These are phyloP conservation scores for Tolypocladium amazonense DNA, from an alignment of 2,329 filamentous ascomycete species.

Conservation along the genomic window DNA sequence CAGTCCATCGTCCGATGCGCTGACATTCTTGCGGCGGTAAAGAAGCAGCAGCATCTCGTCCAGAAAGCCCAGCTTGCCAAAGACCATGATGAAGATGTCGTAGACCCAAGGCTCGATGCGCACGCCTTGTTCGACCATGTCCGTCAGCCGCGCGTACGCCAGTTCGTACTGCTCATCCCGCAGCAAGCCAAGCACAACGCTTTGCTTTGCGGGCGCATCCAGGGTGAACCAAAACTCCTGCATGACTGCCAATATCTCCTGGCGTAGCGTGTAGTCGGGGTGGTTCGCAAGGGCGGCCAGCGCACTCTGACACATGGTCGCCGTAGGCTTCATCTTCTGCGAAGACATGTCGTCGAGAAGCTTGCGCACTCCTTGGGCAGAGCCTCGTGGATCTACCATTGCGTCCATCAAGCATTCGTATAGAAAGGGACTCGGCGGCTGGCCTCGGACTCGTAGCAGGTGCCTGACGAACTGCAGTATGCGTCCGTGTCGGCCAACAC, in stretches of 20 bases:
- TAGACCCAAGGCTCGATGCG: constrained; percentile 61
- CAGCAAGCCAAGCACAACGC: constrained; percentile 62
- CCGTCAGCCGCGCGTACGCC: constrained; percentile 59
- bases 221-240: constrained; percentile 51
- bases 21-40: constrained; percentile 35
- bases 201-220: constrained; percentile 50
- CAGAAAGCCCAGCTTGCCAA: constrained; percentile 62
- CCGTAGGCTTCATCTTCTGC: constrained; percentile 51
- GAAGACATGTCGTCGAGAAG: constrained; percentile 65
- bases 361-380: constrained; percentile 47
- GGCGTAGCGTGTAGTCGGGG: constrained; percentile 70
- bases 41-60: constrained; percentile 68
- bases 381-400: constrained; percentile 58
- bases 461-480: constrained; percentile 39
- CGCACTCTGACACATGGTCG: constrained; percentile 58
- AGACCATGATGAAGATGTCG: constrained; percentile 63
- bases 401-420: constrained; percentile 69
- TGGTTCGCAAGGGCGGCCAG: constrained; percentile 69
- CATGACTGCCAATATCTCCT: constrained; percentile 63
- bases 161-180: constrained; percentile 77
- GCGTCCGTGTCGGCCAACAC: constrained; percentile 14
- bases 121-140: constrained; percentile 48
- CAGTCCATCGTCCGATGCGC: constrained; percentile 26
- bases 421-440: constrained; percentile 44
- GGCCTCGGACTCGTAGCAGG: constrained; percentile 44